Conservation (phyloP, 495 filamentous ascomycete genomes). For the Viridothelium virens region DNA sequence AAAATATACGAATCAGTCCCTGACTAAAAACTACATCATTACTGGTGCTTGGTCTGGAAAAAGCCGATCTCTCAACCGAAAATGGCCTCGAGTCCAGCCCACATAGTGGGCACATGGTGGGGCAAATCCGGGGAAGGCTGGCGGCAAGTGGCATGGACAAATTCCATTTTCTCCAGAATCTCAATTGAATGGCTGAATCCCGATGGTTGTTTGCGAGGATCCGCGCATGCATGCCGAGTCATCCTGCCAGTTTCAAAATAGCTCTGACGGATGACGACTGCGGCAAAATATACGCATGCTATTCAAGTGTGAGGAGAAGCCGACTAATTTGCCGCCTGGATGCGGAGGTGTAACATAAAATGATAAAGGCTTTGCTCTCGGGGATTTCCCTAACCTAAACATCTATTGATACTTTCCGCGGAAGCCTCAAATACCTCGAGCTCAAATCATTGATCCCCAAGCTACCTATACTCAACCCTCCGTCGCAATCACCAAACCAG, state of each 20-base stretch:
- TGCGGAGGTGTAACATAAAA: neutral
- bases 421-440: neutral
- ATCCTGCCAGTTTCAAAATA: neutral
- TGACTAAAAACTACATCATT: slow-evolving; percentile 5
- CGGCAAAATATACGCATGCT: slow-evolving; percentile 2
- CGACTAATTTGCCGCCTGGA: slow-evolving; percentile 16
- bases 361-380: neutral
- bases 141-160: neutral
- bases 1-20: too few relatives aligned
- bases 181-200: neutral
- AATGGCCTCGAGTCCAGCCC: neutral
- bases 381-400: neutral
- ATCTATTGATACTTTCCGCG: neutral
- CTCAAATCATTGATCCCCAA: neutral
- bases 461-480: neutral
- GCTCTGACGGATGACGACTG: neutral
- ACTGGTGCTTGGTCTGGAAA: neutral
- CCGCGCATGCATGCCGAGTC: slow-evolving; percentile 2
- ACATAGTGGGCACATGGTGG: slow-evolving; percentile 1
- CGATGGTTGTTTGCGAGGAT: neutral
- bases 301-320: neutral
- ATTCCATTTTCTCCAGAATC: neutral
- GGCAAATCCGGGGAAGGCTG: slow-evolving; percentile 6
- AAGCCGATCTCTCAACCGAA: slow-evolving; percentile 7
- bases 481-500: neutral